Evolutionary conservation across 2,329 filamentous ascomycete species (phyloP), one percentile per base, ranked within the genome.

Genomic region (Fusarium guadeloupense): DNA sequence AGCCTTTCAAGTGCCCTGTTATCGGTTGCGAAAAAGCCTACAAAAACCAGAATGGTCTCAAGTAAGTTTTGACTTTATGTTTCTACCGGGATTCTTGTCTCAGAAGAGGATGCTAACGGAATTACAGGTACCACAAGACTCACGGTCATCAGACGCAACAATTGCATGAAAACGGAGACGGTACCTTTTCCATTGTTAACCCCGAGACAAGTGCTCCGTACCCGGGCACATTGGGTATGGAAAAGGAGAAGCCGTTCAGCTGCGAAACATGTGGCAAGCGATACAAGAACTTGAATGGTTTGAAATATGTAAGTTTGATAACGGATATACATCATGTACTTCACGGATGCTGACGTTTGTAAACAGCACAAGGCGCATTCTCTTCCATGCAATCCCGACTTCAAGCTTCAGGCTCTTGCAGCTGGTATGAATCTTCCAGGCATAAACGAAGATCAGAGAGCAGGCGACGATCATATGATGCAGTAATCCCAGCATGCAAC

Each of bases 11-110:
- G 74, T 99, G 95, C 71, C 95, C 95, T 2, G 95, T 99, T 44
- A 96, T 99, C 74, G 95, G 95, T 6, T 99, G 95, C 72, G 95
- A 98, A 76, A 99, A 99, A 82, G 94, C 95, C 0, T 99, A 99
- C 81, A 99, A 99, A 83, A 99, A 99, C 76, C 95, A 98, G 75
- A 99, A 99, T 69, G 95, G 95, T 43, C 83, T 99, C 52, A 99
- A 98, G 85, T 99, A 92, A 69, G 81, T 79, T 59, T 13, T 20
- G n/a, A 12, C 9, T 9, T 19, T 6, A 16, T 14, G 17, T 30
- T 25, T 44, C n/a, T 43, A 60, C 12, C 6, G 10, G 21, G 10
- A 10, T 7, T 20, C 42, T 38, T 41, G 13, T 33, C 19, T 35
- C 19, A 28, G 17, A 10, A n/a, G n/a, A n/a, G n/a, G 20, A 16